phyloP scores from a whole-genome alignment of 129 eudicot species.

The Centella asiatica region DNA sequence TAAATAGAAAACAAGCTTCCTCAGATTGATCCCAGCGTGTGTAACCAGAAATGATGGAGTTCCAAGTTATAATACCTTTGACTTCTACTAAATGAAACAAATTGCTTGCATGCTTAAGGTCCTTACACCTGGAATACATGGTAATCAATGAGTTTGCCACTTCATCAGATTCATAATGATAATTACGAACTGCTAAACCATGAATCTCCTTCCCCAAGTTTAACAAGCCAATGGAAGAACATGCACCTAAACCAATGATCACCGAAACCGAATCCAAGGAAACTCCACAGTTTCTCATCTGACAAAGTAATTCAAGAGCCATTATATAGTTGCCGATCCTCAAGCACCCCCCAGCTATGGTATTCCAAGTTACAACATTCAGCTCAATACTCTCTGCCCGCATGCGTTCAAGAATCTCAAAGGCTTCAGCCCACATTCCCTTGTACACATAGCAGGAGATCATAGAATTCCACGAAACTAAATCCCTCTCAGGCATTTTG shows the following conservation, averaged over 20 bases:
- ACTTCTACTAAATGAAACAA: slow-evolving; percentile 27
- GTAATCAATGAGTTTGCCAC: slow-evolving; percentile 49
- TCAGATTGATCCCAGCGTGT: slow-evolving; percentile 36
- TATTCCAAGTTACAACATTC: slow-evolving; percentile 52
- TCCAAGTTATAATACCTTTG: slow-evolving; percentile 48
- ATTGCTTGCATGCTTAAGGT: slow-evolving; percentile 43
- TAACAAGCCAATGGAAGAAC: slow-evolving; percentile 39
- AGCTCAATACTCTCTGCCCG: slow-evolving; percentile 23
- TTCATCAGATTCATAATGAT: slow-evolving; percentile 27
- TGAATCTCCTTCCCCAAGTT: slow-evolving; percentile 50
- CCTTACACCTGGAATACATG: slow-evolving; percentile 54
- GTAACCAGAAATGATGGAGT: slow-evolving; percentile 59
- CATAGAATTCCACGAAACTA: slow-evolving; percentile 60
- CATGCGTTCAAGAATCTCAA: slow-evolving; percentile 44
- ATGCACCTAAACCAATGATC: slow-evolving; percentile 48
- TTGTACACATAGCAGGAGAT: slow-evolving; percentile 43
- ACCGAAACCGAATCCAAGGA: slow-evolving; percentile 45
- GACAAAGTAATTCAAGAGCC: slow-evolving; percentile 38
- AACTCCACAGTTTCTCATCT: slow-evolving; percentile 22
- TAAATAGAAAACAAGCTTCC: slow-evolving; percentile 49
- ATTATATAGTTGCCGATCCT: slow-evolving; percentile 30
- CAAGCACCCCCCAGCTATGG: slow-evolving; percentile 54
- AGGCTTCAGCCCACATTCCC: slow-evolving; percentile 52
- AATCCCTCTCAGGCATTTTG: slow-evolving; percentile 42
- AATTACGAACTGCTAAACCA: slow-evolving; percentile 38